Conservation (phyloP, 1,284 basidiomycete genomes). For the Thecaphora frezii region DNA sequence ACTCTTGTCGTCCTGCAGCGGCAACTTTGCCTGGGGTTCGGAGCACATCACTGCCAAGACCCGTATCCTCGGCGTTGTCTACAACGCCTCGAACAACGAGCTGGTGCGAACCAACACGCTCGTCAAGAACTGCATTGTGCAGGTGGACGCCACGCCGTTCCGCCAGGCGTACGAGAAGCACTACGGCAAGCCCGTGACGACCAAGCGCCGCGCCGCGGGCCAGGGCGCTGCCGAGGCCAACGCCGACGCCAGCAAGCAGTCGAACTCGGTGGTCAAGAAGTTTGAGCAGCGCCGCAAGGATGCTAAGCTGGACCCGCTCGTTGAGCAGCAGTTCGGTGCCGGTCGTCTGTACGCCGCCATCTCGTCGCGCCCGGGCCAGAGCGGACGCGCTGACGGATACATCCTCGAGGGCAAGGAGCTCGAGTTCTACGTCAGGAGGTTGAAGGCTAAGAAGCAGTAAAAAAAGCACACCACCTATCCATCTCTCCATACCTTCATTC, state of each 20-base stretch:
- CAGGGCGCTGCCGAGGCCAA: slow-evolving; percentile 45
- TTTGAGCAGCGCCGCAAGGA: slow-evolving; percentile 51
- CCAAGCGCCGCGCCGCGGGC: slow-evolving; percentile 53
- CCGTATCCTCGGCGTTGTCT: slow-evolving; percentile 58
- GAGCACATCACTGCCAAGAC: slow-evolving; percentile 59
- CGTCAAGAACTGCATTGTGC: slow-evolving; percentile 57
- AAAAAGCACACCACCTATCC: too few relatives aligned
- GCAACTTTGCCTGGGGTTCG: slow-evolving; percentile 59
- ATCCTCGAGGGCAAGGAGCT: slow-evolving; percentile 58
- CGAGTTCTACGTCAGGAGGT: slow-evolving; percentile 57
- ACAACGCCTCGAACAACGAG: slow-evolving; percentile 60
- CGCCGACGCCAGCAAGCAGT: slow-evolving; percentile 47
- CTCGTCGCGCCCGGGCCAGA: slow-evolving; percentile 55
- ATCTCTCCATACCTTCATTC: too few relatives aligned
- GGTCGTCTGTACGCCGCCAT: slow-evolving; percentile 58
- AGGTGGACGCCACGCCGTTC: slow-evolving; percentile 59
- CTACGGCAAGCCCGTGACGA: slow-evolving; percentile 58
- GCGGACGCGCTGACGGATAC: slow-evolving; percentile 57
- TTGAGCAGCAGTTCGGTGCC: slow-evolving; percentile 59
- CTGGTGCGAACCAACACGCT: slow-evolving; percentile 60
- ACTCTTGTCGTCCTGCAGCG: slow-evolving; percentile 25
- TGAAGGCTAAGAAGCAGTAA: slow-evolving; percentile 41
- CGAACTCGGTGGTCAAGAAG: slow-evolving; percentile 47
- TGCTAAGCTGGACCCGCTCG: slow-evolving; percentile 54
- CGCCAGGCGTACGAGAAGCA: slow-evolving; percentile 59